These are phyloP conservation scores for Lepidium africanum DNA, from an alignment of 345 rosid species.

Conservation along the genomic window DNA sequence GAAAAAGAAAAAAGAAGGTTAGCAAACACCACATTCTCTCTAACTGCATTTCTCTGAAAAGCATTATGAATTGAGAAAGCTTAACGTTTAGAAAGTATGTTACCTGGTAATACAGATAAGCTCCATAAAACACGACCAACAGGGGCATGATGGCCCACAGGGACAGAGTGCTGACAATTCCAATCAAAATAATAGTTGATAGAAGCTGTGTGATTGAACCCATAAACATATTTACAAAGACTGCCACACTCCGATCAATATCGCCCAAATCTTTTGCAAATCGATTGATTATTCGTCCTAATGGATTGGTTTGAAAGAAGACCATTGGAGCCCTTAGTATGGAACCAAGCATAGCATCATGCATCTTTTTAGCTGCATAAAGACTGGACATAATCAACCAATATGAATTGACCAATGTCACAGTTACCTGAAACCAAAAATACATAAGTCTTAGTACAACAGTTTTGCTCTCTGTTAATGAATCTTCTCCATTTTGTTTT, in stretches of 20 bases:
- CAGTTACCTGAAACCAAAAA: constrained; percentile 54
- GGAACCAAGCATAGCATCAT: constrained; percentile 85
- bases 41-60: neutral
- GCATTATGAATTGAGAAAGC: neutral
- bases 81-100: constrained; percentile 1
- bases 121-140: constrained; percentile 78
- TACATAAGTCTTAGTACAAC: constrained; percentile 4
- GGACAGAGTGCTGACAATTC: constrained; percentile 95
- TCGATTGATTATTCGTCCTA: constrained; percentile 90
- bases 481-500: neutral
- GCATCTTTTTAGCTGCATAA: constrained; percentile 83
- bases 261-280: constrained; percentile 97
- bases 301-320: constrained; percentile 94
- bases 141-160: constrained; percentile 98
- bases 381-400: constrained; percentile 88
- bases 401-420: constrained; percentile 74
- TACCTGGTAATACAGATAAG: constrained; percentile 96
- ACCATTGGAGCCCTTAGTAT: constrained; percentile 96
- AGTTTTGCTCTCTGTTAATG: neutral
- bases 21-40: neutral
- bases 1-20: constrained; percentile 18
- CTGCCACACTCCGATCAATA: constrained; percentile 81
- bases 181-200: constrained; percentile 87
- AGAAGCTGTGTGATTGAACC: constrained; percentile 82
- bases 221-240: constrained; percentile 68